Percentiles rank a stretch among this genome's conserved stretches.
Evolutionary conservation across 2,329 filamentous ascomycete genomes (phyloP).

Genomic region (Aspergillus felis): DNA sequence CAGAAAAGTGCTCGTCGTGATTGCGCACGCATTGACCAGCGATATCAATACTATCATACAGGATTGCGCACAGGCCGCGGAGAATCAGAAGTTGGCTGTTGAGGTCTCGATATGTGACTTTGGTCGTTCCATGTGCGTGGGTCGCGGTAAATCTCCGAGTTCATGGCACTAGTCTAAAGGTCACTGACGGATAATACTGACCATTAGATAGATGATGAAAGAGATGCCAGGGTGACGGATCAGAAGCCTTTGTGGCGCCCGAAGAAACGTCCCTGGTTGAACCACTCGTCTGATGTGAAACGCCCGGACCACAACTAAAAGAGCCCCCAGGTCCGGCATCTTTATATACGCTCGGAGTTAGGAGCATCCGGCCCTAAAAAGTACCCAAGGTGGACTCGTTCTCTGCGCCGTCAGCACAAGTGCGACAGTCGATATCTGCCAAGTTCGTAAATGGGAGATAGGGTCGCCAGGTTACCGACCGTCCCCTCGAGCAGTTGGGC

Average conservation of each 20-base stretch:
- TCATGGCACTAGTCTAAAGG: neutral
- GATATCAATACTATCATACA: conserved; percentile 11
- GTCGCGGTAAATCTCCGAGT: conserved; percentile 14
- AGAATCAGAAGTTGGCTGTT: conserved; percentile 5
- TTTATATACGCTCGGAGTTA: conserved; percentile 10
- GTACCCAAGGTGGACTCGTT: neutral
- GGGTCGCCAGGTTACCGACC: conserved; percentile 8
- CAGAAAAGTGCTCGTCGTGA: conserved; percentile 10
- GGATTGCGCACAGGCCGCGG: conserved; percentile 6
- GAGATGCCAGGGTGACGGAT: neutral
- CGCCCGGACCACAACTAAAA: conserved; percentile 1
- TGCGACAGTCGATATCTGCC: conserved; percentile 4
- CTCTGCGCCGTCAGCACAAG: neutral
- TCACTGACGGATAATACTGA: conserved; percentile 2
- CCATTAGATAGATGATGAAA: conserved; percentile 1
- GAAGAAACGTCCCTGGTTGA: neutral
- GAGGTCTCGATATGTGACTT: conserved; percentile 13
- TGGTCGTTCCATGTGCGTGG: conserved; percentile 22
- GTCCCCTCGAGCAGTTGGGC: conserved; percentile 8
- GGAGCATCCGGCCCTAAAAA: conserved; percentile 8
- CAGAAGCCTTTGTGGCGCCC: neutral
- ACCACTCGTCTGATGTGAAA: neutral
- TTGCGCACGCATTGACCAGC: conserved; percentile 6
- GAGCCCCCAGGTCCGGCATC: conserved; percentile 2
- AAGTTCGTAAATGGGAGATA: neutral